These are phyloP conservation scores for Annulohypoxylon moriforme DNA, from an alignment of 495 filamentous ascomycete genomes.

Conservation along the genomic window DNA sequence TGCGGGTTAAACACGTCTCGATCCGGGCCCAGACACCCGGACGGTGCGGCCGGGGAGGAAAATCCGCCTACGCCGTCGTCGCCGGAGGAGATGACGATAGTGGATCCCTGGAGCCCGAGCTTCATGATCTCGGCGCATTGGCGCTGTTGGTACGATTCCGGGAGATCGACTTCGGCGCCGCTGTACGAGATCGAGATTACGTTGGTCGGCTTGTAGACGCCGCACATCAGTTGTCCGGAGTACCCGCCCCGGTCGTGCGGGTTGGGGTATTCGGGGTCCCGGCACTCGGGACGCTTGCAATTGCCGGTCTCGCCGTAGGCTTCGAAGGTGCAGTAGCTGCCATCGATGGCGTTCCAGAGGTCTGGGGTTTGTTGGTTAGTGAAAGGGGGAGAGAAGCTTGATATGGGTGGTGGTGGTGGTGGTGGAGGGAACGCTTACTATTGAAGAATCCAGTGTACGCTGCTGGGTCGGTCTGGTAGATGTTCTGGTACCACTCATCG, in stretches of 20 bases:
- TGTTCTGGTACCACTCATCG: conserved; percentile 58
- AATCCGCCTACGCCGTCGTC: conserved; percentile 68
- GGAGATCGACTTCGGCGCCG: conserved; percentile 51
- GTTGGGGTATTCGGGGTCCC: conserved; percentile 69
- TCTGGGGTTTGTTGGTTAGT: conserved; percentile 51
- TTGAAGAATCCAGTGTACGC: conserved; percentile 52
- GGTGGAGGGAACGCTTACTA: conserved; percentile 31
- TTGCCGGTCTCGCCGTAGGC: conserved; percentile 51
- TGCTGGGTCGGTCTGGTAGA: conserved; percentile 32
- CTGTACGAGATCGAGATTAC: conserved; percentile 58
- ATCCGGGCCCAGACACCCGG: conserved; percentile 42
- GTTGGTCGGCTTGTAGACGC: conserved; percentile 55
- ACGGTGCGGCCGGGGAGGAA: conserved; percentile 50
- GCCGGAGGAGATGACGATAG: conserved; percentile 69
- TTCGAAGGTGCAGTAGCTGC: conserved; percentile 68
- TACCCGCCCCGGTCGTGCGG: conserved; percentile 61
- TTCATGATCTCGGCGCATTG: conserved; percentile 67
- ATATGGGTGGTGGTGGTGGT: not conserved
- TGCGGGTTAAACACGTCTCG: conserved; percentile 48
- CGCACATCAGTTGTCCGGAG: conserved; percentile 69
- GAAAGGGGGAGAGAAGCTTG: conserved; percentile 43
- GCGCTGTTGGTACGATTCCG: conserved; percentile 51
- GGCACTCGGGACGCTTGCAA: conserved; percentile 45
- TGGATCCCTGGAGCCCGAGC: conserved; percentile 71
- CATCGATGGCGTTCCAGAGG: conserved; percentile 72